These are phyloP conservation scores for Boletus insuetus DNA, from an alignment of 768 basidiomycete genomes.

Conservation along the genomic window DNA sequence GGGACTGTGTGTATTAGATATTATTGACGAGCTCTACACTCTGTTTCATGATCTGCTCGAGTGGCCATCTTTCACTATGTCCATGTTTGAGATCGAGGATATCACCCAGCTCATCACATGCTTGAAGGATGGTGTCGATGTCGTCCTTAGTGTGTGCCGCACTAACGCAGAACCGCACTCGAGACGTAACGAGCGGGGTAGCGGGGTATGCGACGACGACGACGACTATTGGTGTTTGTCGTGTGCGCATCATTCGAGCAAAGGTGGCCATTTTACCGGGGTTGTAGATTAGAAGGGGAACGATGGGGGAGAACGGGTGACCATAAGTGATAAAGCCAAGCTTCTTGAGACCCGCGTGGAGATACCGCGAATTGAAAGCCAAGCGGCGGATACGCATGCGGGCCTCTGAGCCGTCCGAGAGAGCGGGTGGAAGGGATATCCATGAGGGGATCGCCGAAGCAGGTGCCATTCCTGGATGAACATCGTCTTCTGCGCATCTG, in stretches of 20 bases:
- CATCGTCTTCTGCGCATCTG: slow-evolving; percentile 39
- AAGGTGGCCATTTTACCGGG: slow-evolving; percentile 94
- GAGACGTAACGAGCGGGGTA: slow-evolving; percentile 81
- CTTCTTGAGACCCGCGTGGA: slow-evolving; percentile 79
- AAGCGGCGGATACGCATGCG: slow-evolving; percentile 77
- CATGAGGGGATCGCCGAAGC: slow-evolving; percentile 66
- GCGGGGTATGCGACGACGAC: slow-evolving; percentile 92
- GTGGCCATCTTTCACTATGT: slow-evolving; percentile 64
- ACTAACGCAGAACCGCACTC: slow-evolving; percentile 92
- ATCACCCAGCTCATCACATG: slow-evolving; percentile 91
- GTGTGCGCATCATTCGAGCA: slow-evolving; percentile 78
- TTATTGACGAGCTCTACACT: slow-evolving; percentile 72
- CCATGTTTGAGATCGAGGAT: slow-evolving; percentile 88
- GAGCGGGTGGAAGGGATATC: slow-evolving; percentile 67
- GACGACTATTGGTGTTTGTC: slow-evolving; percentile 77
- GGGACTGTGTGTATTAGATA: slow-evolving; percentile 13
- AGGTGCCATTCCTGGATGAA: slow-evolving; percentile 70
- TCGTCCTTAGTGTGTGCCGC: slow-evolving; percentile 98
- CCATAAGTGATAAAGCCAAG: slow-evolving; percentile 98
- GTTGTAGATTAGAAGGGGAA: slow-evolving; percentile 89
- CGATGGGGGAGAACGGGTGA: slow-evolving; percentile 86
- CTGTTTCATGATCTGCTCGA: slow-evolving; percentile 68
- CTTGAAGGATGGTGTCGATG: slow-evolving; percentile 78
- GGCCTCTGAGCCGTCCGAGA: slow-evolving; percentile 86
- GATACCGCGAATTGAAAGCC: slow-evolving; percentile 94